Conservation (phyloP, 2,329 filamentous ascomycete genomes). For the Orbilia quercus region DNA sequence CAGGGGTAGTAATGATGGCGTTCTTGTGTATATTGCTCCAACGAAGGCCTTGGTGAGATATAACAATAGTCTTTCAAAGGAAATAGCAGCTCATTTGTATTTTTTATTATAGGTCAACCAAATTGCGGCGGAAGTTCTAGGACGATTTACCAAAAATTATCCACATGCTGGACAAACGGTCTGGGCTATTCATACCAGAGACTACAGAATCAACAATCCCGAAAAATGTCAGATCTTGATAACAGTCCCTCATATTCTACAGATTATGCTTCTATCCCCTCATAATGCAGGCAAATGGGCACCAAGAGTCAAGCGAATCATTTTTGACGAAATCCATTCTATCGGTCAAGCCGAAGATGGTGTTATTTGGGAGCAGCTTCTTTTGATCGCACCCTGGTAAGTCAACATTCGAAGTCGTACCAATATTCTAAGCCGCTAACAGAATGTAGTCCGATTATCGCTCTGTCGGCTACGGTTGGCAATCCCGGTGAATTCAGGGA, state of each 20-base stretch:
- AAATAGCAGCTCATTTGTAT: too few relatives aligned
- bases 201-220: constrained; percentile 79
- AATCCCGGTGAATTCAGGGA: constrained; percentile 76
- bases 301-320: constrained; percentile 76
- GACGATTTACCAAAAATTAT: constrained; percentile 75
- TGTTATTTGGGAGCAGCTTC: constrained; percentile 80
- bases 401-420: not conserved
- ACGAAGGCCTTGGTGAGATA: constrained; percentile 76
- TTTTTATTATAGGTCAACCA: constrained; percentile 72
- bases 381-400: constrained; percentile 74
- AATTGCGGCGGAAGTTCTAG: constrained; percentile 81
- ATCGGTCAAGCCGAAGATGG: constrained; percentile 82
- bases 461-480: constrained; percentile 81
- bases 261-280: constrained; percentile 78
- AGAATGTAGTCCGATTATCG: constrained; percentile 73
- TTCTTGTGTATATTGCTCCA: constrained; percentile 82
- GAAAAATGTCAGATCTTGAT: constrained; percentile 79
- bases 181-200: constrained; percentile 81
- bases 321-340: constrained; percentile 84
- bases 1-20: constrained; percentile 73
- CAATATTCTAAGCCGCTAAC: not conserved
- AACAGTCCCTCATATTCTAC: constrained; percentile 80
- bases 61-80: not conserved
- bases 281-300: constrained; percentile 76
- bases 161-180: constrained; percentile 73